Percentiles rank a stretch among this genome's conserved stretches.
Evolutionary conservation across 768 basidiomycete genomes (phyloP).

Genomic region (Lepiota subincarnata): DNA sequence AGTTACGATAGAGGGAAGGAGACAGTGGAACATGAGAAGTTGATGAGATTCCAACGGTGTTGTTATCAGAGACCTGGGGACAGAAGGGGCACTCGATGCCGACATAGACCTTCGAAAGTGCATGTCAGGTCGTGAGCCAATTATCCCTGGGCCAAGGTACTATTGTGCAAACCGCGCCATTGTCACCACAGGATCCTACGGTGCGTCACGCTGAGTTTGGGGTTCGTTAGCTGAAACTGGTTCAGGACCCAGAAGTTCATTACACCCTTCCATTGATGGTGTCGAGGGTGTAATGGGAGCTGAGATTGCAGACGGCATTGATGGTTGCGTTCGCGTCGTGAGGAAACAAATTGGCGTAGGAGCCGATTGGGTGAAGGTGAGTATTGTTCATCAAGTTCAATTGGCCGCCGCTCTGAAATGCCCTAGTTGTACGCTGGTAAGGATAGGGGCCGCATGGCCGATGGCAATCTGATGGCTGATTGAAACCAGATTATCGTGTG

Average conservation of each 20-base stretch:
- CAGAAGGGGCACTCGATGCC: slow-evolving; percentile 61
- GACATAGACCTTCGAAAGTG: slow-evolving; percentile 57
- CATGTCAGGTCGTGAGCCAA: slow-evolving; percentile 31
- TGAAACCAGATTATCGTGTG: slow-evolving; percentile 44
- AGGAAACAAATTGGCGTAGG: slow-evolving; percentile 60
- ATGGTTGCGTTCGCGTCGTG: slow-evolving; percentile 51
- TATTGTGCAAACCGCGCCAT: slow-evolving; percentile 59
- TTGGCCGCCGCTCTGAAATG: slow-evolving; percentile 3
- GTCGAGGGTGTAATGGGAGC: slow-evolving; percentile 56
- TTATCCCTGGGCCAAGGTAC: slow-evolving; percentile 61
- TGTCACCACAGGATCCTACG: slow-evolving; percentile 57
- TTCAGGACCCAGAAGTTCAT: slow-evolving; percentile 49
- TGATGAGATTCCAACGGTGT: neutral
- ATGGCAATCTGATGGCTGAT: neutral
- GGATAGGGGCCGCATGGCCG: slow-evolving; percentile 12
- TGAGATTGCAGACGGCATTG: slow-evolving; percentile 54
- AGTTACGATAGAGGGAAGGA: too few species aligned
- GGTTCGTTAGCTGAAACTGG: neutral
- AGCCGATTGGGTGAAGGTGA: slow-evolving; percentile 66
- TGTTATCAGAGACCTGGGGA: slow-evolving; percentile 53
- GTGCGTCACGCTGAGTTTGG: slow-evolving; percentile 25
- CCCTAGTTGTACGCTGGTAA: slow-evolving; percentile 49
- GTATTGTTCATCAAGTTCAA: neutral
- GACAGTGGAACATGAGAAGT: neutral
- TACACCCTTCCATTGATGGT: slow-evolving; percentile 44